Conservation (phyloP, 441 rosid species). For the Viola pubescens region DNA sequence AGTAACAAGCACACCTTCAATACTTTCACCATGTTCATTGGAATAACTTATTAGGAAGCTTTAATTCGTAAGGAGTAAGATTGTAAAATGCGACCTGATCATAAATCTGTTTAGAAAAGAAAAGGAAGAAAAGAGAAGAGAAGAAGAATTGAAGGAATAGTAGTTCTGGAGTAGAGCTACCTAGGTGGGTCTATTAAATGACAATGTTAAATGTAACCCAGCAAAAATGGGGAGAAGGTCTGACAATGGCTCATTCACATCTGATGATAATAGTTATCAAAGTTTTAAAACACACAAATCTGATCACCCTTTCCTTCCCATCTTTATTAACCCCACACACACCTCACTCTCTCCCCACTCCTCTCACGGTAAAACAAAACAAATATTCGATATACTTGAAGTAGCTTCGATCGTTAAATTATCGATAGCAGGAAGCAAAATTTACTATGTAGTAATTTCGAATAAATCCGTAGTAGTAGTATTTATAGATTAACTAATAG, state of each 20-base stretch:
- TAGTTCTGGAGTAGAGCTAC: not conserved
- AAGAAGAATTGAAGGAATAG: not conserved
- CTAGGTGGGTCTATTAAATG: not conserved
- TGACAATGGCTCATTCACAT: constrained; percentile 1
- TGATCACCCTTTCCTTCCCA: not conserved
- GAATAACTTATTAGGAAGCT: no score
- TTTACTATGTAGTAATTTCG: not conserved
- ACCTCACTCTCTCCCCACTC: not conserved
- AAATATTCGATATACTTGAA: not conserved
- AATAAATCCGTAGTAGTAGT: not conserved
- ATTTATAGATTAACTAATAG: no score
- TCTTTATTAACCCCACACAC: not conserved
- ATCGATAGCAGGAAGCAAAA: no score
- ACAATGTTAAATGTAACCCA: not conserved
- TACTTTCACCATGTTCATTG: no score
- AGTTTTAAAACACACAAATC: not conserved
- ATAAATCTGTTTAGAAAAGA: no score
- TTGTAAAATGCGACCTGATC: no score
- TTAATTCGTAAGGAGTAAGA: no score
- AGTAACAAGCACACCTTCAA: no score
- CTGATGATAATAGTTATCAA: not conserved
- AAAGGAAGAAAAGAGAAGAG: not conserved
- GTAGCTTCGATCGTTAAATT: no score
- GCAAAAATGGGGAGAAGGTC: not conserved
- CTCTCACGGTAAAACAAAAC: not conserved